Conservation (phyloP, 2,329 filamentous ascomycete species). For the Colletotrichum acutatum region DNA sequence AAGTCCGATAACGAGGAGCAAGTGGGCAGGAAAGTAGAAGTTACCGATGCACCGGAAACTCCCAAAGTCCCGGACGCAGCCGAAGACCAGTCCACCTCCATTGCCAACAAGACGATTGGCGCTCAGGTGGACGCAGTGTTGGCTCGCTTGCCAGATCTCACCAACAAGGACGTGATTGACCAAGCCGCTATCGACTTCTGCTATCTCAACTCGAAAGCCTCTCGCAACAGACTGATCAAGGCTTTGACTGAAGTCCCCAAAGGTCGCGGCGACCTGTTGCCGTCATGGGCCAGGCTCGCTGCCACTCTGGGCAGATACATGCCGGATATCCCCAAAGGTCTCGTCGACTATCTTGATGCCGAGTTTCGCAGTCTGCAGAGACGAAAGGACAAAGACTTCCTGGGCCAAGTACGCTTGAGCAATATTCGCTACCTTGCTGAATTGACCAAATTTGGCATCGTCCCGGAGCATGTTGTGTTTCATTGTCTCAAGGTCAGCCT, state of each 20-base stretch:
- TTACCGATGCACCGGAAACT: conserved; percentile 58
- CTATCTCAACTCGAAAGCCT: conserved; percentile 98
- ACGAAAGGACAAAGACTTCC: conserved; percentile 96
- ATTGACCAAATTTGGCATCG: conserved; percentile 96
- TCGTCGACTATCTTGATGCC: conserved; percentile 92
- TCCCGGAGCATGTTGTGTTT: conserved; percentile 98
- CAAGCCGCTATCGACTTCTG: conserved; percentile 96
- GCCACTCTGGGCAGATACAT: conserved; percentile 95
- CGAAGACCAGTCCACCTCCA: conserved; percentile 91
- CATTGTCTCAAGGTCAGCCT: conserved; percentile 98
- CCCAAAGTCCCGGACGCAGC: conserved; percentile 63
- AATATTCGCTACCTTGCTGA: conserved; percentile 99
- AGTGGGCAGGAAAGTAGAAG: conserved; percentile 79
- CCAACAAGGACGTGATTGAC: conserved; percentile 91
- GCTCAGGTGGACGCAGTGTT: conserved; percentile 95
- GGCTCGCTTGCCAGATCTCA: conserved; percentile 88
- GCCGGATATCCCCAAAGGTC: conserved; percentile 89
- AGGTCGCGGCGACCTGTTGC: conserved; percentile 89
- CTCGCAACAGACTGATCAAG: conserved; percentile 92
- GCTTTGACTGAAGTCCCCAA: conserved; percentile 95
- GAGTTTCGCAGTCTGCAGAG: conserved; percentile 97
- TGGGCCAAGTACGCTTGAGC: conserved; percentile 90
- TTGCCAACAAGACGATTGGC: conserved; percentile 97
- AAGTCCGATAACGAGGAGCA: conserved; percentile 85
- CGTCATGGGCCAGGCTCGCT: conserved; percentile 90